phyloP scores from a whole-genome alignment of 139 green algal species.

The Coelastrella sp. region DNA sequence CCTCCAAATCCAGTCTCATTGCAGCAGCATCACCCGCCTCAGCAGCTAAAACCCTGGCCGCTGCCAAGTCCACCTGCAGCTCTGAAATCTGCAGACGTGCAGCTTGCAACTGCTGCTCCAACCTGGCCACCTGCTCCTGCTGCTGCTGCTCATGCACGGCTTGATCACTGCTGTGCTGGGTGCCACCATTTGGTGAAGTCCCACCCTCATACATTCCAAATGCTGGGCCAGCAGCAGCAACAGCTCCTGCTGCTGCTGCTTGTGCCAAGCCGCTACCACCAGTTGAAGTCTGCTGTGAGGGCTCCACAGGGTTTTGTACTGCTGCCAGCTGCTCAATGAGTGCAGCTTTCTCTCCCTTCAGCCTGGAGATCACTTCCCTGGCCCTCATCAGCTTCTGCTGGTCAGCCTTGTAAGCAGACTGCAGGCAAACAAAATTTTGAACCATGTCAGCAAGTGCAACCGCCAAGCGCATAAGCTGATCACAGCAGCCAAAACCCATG shows the following conservation, averaged over 20 bases:
- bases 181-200: neutral
- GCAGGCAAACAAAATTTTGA: neutral
- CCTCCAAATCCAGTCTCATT: neutral
- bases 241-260: neutral
- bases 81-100: neutral
- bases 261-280: neutral
- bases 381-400: neutral
- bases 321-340: slow-evolving; percentile 4
- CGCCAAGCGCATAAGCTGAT: neutral
- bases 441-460: neutral
- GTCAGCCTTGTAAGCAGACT: slow-evolving; percentile 6
- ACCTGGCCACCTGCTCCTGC: neutral
- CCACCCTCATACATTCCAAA: no score
- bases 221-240: neutral
- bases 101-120: slow-evolving; percentile 3
- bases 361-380: slow-evolving; percentile 1
- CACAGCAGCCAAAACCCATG: neutral
- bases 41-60: neutral
- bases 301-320: neutral
- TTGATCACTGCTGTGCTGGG: neutral
- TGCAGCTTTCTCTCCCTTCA: slow-evolving; percentile 4
- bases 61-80: neutral
- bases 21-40: neutral
- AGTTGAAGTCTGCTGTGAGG: neutral
- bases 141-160: neutral